A percentile compares a stretch with the other conserved stretches of the same genome.
phyloP scores from a whole-genome alignment of 306 rosid species.

The Casuarina equisetifolia region DNA sequence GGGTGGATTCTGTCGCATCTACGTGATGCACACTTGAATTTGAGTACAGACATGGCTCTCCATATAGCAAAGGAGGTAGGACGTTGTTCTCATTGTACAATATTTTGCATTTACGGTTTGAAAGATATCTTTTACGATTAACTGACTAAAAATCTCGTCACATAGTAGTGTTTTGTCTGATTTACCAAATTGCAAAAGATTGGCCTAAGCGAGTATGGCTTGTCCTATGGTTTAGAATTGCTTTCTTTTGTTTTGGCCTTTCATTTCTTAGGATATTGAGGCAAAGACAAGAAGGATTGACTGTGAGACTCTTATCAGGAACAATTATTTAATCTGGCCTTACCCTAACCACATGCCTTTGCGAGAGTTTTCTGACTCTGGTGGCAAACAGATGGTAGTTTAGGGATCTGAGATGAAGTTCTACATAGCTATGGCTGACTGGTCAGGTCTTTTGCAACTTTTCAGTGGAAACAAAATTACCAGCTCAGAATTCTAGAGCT shows the following conservation, averaged over 20 bases:
- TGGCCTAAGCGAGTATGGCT: neutral
- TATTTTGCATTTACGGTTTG: conserved; percentile 3
- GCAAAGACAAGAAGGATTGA: neutral
- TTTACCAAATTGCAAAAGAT: neutral
- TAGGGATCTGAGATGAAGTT: neutral
- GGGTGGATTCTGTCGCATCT: conserved; percentile 92
- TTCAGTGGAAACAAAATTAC: neutral
- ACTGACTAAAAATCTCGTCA: neutral
- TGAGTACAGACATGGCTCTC: conserved; percentile 99
- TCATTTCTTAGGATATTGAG: neutral
- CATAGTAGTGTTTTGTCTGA: neutral
- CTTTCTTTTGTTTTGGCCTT: neutral
- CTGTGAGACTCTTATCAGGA: neutral
- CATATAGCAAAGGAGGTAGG: conserved; percentile 90
- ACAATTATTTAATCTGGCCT: neutral
- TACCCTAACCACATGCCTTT: neutral
- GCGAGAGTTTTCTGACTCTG: neutral
- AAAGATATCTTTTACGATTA: neutral
- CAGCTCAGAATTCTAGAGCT: neutral
- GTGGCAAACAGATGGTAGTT: neutral
- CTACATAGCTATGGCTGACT: neutral
- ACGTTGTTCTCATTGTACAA: conserved; percentile 13
- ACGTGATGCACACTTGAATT: conserved; percentile 89
- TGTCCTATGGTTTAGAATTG: neutral
- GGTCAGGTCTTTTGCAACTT: neutral